Evolutionary conservation across 495 filamentous ascomycete species (phyloP).

Genomic region (Lepraria neglecta): DNA sequence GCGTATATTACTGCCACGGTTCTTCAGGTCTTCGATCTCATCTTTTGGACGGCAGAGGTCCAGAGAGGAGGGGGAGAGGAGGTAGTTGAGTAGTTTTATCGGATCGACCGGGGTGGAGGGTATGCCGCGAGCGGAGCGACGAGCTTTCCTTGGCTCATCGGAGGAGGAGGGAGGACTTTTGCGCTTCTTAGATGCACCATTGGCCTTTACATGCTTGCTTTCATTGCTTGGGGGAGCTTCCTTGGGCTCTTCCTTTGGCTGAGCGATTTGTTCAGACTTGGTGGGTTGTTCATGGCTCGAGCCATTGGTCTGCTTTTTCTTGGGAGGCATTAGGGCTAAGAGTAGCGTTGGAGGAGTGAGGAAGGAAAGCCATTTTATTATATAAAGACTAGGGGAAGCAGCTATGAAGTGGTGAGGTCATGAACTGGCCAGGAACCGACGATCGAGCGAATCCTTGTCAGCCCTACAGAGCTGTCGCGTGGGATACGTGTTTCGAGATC

Average conservation of each 20-base stretch:
- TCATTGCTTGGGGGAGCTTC: background rate
- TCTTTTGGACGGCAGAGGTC: constrained; percentile 32
- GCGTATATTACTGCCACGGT: constrained; percentile 18
- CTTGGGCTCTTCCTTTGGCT: background rate
- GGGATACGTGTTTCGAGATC: too few relatives aligned
- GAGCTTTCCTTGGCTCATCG: constrained; percentile 21
- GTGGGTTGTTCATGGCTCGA: background rate
- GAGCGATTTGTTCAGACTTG: background rate
- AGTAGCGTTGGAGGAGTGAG: background rate
- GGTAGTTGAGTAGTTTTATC: constrained; percentile 28
- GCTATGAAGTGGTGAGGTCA: background rate
- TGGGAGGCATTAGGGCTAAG: constrained; percentile 22
- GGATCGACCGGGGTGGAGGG: constrained; percentile 8
- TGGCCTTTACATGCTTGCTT: background rate
- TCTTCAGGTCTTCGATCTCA: constrained; percentile 27
- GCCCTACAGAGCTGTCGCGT: background rate
- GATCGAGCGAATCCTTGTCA: background rate
- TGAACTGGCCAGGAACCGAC: background rate
- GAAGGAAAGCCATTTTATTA: background rate
- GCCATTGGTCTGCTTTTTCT: constrained; percentile 13
- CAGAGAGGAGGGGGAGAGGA: constrained; percentile 28
- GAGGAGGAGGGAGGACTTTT: constrained; percentile 15
- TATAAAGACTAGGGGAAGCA: background rate
- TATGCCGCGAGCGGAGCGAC: constrained; percentile 23
- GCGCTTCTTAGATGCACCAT: constrained; percentile 20